These are phyloP conservation scores for Lichtheimia ornata DNA, from an alignment of 371 early-diverging fungal species.

Conservation along the genomic window DNA sequence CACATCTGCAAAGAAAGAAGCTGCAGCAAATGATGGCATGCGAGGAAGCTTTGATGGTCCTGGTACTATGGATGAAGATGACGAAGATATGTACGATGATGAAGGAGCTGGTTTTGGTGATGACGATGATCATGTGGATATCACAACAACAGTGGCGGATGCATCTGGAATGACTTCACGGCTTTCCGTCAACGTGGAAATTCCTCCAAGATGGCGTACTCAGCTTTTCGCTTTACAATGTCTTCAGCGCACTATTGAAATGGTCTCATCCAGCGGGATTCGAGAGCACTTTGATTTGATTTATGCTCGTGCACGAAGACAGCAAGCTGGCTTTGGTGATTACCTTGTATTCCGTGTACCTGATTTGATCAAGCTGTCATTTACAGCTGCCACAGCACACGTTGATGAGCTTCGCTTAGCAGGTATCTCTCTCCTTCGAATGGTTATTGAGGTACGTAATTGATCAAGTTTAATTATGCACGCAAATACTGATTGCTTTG, in stretches of 20 bases:
- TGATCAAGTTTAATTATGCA: not conserved
- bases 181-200: conserved; percentile 46
- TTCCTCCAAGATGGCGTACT: conserved; percentile 89
- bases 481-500: not conserved
- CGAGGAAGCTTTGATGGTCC: conserved; percentile 17
- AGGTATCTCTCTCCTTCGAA: conserved; percentile 73
- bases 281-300: conserved; percentile 74
- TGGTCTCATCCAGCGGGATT: conserved; percentile 58
- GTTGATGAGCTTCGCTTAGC: conserved; percentile 79
- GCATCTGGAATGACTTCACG: conserved; percentile 40
- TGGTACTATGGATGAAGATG: conserved; percentile 33
- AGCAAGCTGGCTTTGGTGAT: conserved; percentile 65
- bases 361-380: conserved; percentile 85
- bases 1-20: not conserved
- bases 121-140: conserved; percentile 47
- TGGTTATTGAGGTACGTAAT: conserved; percentile 63
- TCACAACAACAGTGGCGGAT: conserved; percentile 48
- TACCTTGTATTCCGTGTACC: conserved; percentile 75
- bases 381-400: conserved; percentile 83
- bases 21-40: not conserved
- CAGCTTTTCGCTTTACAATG: conserved; percentile 83
- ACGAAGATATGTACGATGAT: conserved; percentile 35
- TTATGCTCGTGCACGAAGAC: conserved; percentile 57
- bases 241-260: conserved; percentile 66
- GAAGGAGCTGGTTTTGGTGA: conserved; percentile 46